These are phyloP conservation scores for Beauveria sp. DNA, from an alignment of 2,329 filamentous ascomycete genomes.

Conservation along the genomic window DNA sequence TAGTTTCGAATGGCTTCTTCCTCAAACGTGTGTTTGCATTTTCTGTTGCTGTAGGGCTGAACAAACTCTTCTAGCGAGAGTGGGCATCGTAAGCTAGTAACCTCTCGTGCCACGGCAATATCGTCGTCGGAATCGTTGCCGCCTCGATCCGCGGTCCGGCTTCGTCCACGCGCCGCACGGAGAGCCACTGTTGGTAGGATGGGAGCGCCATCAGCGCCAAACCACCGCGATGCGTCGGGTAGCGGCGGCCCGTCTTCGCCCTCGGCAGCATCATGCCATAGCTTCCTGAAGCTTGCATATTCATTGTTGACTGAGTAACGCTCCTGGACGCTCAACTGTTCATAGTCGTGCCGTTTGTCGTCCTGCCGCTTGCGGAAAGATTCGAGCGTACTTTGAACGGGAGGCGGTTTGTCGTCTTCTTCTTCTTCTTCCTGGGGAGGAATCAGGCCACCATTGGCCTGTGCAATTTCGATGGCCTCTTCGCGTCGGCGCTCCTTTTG, in stretches of 20 bases:
- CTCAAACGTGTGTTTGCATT: conserved; percentile 69
- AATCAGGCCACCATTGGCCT: conserved; percentile 13
- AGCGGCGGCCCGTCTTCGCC: conserved; percentile 42
- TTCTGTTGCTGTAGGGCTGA: conserved; percentile 57
- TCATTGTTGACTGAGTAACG: conserved; percentile 51
- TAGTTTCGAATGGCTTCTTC: conserved; percentile 53
- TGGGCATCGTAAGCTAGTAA: conserved; percentile 61
- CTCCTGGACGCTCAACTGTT: conserved; percentile 31
- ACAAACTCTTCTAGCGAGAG: conserved; percentile 57
- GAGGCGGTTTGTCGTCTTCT: conserved; percentile 17
- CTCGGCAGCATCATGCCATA: conserved; percentile 47
- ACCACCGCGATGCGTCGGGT: conserved; percentile 48
- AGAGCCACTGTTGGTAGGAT: conserved; percentile 23
- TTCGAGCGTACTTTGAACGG: conserved; percentile 20
- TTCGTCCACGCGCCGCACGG: conserved; percentile 1
- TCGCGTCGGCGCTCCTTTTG: conserved; percentile 7
- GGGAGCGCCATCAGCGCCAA: conserved; percentile 38
- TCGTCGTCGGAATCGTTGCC: conserved; percentile 56
- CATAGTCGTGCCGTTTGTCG: conserved; percentile 36
- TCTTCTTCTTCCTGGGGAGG: conserved; percentile 19
- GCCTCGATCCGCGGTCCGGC: conserved; percentile 19
- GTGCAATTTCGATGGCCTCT: conserved; percentile 12
- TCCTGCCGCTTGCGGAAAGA: conserved; percentile 30
- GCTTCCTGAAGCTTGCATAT: conserved; percentile 51
- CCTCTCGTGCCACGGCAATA: conserved; percentile 56